These are phyloP conservation scores for Rubia occidens DNA, from an alignment of 305 asterid genomes.

Conservation along the genomic window DNA sequence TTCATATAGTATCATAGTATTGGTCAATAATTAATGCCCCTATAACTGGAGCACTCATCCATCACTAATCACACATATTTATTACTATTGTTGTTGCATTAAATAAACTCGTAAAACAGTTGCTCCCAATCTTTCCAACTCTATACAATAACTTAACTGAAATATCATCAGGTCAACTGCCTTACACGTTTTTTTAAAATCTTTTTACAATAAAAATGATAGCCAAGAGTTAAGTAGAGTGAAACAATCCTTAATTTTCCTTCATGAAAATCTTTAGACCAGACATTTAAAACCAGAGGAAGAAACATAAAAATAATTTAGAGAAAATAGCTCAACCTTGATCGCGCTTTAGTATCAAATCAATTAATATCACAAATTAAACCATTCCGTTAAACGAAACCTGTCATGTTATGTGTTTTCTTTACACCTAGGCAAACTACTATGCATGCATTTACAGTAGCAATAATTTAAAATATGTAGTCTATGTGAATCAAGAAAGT, in stretches of 20 bases:
- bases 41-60: background rate
- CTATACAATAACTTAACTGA: background rate
- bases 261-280: too few relatives aligned
- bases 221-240: background rate
- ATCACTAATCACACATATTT: background rate
- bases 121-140: background rate
- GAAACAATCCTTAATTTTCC: background rate
- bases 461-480: too few relatives aligned
- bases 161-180: background rate
- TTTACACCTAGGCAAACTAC: background rate
- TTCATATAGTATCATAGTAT: background rate
- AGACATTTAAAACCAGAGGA: too few relatives aligned
- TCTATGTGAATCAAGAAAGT: too few relatives aligned
- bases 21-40: background rate
- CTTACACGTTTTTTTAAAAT: background rate
- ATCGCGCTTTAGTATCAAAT: background rate
- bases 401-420: background rate
- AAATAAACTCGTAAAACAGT: background rate
- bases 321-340: background rate
- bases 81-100: background rate
- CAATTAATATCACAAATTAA: background rate
- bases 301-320: background rate
- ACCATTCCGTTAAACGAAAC: background rate
- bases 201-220: background rate
- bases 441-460: too few relatives aligned